These are phyloP conservation scores for Xylaria acuta DNA, from an alignment of 495 filamentous ascomycete species.

Conservation along the genomic window DNA sequence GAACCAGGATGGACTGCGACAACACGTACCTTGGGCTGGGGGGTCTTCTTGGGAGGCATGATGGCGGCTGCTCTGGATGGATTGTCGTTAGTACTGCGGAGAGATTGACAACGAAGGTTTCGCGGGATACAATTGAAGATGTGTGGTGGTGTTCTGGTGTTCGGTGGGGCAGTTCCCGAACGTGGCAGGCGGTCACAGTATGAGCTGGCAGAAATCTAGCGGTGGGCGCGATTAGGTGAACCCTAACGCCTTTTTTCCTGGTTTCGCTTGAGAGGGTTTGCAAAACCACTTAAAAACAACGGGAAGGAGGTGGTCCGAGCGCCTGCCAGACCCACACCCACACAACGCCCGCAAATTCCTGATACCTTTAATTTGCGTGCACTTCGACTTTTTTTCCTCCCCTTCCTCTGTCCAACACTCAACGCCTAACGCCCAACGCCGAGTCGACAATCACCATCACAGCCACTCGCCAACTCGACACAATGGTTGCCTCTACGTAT, in stretches of 20 bases:
- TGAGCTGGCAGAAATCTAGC: slow-evolving; percentile 21
- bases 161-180: slow-evolving; percentile 19
- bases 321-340: slow-evolving; percentile 10
- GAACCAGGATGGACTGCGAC: neutral
- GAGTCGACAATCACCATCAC: slow-evolving; percentile 41
- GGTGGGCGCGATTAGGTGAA: slow-evolving; percentile 25
- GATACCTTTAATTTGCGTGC: slow-evolving; percentile 24
- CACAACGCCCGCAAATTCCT: slow-evolving; percentile 28
- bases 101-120: slow-evolving; percentile 25
- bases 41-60: slow-evolving; percentile 86
- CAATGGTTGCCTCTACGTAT: slow-evolving; percentile 71
- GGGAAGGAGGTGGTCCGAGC: slow-evolving; percentile 1
- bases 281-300: neutral
- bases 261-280: slow-evolving; percentile 35
- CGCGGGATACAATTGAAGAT: slow-evolving; percentile 25
- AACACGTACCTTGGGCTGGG: slow-evolving; percentile 56
- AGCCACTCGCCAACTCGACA: slow-evolving; percentile 49
- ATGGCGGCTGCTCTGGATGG: slow-evolving; percentile 45
- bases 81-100: slow-evolving; percentile 29
- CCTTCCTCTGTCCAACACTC: slow-evolving; percentile 26
- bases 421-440: slow-evolving; percentile 32
- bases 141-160: slow-evolving; percentile 18
- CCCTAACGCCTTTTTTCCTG: slow-evolving; percentile 34
- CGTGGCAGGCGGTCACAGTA: slow-evolving; percentile 23
- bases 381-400: slow-evolving; percentile 24